Evolutionary conservation across 768 basidiomycete genomes (phyloP).

Genomic region (Lactarius deliciosus): DNA sequence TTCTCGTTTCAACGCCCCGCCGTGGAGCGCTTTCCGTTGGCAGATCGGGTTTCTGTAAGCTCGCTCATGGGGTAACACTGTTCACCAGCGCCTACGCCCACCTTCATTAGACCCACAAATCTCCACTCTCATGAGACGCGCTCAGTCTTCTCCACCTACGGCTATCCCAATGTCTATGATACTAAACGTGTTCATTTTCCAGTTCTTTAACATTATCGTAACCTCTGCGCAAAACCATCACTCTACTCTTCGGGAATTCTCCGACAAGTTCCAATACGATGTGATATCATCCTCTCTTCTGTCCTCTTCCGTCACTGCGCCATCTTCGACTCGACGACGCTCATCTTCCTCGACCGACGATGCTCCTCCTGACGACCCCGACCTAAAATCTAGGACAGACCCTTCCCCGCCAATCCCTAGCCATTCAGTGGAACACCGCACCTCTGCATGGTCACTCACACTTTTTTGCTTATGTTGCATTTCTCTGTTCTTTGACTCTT

Average conservation of each 20-base stretch:
- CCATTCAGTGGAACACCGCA: not conserved
- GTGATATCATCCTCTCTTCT: constrained; percentile 31
- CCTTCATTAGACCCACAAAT: constrained; percentile 1
- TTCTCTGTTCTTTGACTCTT: constrained; percentile 21
- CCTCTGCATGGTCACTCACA: not conserved
- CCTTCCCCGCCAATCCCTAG: not conserved
- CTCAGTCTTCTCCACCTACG: not conserved
- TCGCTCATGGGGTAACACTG: not conserved
- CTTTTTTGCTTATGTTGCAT: constrained; percentile 23
- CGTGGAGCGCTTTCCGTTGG: constrained; percentile 3
- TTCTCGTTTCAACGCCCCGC: not conserved
- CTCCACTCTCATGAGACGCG: not conserved
- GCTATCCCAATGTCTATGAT: not conserved
- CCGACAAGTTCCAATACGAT: constrained; percentile 30
- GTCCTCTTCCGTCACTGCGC: constrained; percentile 23
- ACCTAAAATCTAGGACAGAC: not conserved
- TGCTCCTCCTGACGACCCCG: constrained; percentile 8
- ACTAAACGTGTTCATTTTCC: constrained; percentile 16
- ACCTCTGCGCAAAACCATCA: constrained; percentile 15
- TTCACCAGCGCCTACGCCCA: not conserved
- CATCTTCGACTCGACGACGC: constrained; percentile 22
- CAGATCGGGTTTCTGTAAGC: constrained; percentile 24
- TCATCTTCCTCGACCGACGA: constrained; percentile 17
- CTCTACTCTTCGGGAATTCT: constrained; percentile 24
- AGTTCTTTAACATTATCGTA: constrained; percentile 21